Percentiles rank a stretch among this genome's conserved stretches.
phyloP scores from a whole-genome alignment of 73 alveolate species.

The Tetrahymena malaccensis region DNA sequence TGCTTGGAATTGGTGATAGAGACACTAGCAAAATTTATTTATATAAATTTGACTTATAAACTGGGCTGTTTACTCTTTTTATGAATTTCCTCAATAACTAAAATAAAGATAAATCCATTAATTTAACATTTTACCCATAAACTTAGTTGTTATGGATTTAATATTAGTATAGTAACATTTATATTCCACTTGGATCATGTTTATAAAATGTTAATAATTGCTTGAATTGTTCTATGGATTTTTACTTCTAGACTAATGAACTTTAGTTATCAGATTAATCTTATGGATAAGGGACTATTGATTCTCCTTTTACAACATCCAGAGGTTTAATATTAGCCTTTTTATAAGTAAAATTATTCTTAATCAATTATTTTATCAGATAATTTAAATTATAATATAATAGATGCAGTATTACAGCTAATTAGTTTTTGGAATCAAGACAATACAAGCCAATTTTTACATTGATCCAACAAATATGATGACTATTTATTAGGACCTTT shows the following conservation, averaged over 20 bases:
- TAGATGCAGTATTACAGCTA: not conserved
- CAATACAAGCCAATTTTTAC: not conserved
- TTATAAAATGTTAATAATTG: not conserved
- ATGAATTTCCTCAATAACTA: not conserved
- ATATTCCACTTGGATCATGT: not conserved
- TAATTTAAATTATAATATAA: not conserved
- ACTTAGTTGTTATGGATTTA: not conserved
- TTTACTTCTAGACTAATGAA: not conserved
- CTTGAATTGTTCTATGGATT: not conserved
- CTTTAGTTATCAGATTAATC: not conserved
- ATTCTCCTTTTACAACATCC: not conserved
- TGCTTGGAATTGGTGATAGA: not conserved
- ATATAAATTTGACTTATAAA: not conserved
- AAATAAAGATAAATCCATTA: not conserved
- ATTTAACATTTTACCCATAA: not conserved
- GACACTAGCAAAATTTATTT: not conserved
- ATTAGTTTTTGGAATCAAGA: not conserved
- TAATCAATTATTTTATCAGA: too few species aligned
- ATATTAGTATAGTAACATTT: not conserved
- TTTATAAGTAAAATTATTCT: not conserved
- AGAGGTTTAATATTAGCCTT: not conserved
- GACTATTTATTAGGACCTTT: not conserved
- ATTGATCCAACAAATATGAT: not conserved
- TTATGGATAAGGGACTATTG: not conserved
- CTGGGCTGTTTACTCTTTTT: not conserved